A percentile compares a stretch with the other conserved stretches of the same genome.
phyloP scores from a whole-genome alignment of 2,329 filamentous ascomycete genomes.

The Boeremia exigua region DNA sequence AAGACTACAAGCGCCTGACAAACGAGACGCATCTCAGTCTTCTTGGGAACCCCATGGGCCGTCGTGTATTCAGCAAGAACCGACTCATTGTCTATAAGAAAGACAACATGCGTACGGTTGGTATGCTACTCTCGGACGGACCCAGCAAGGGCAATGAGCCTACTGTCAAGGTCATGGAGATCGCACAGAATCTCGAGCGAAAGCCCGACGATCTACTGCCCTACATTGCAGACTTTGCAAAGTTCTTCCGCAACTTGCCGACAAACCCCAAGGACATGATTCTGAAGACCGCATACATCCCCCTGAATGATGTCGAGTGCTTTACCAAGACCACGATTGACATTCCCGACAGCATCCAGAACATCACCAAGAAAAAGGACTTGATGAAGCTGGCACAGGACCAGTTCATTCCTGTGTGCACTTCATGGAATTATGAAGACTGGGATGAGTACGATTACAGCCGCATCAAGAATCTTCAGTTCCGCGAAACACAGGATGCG shows the following conservation, averaged over 20 bases:
- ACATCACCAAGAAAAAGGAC: conserved; percentile 59
- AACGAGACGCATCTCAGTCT: conserved; percentile 78
- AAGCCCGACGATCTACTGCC: conserved; percentile 87
- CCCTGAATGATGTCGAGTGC: conserved; percentile 80
- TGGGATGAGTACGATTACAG: conserved; percentile 88
- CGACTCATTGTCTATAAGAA: conserved; percentile 82
- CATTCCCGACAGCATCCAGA: conserved; percentile 52
- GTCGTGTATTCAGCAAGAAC: conserved; percentile 76
- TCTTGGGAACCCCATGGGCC: conserved; percentile 79
- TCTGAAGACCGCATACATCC: conserved; percentile 71
- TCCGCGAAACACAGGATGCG: conserved; percentile 80
- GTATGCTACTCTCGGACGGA: conserved; percentile 80
- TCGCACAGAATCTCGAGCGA: conserved; percentile 72
- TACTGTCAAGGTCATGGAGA: conserved; percentile 78
- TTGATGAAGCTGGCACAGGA: conserved; percentile 67
- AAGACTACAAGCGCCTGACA: conserved; percentile 81
- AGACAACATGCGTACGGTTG: conserved; percentile 82
- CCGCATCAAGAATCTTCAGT: conserved; percentile 79
- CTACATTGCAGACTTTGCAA: conserved; percentile 75
- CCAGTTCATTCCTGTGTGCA: conserved; percentile 71
- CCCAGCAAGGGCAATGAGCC: conserved; percentile 70
- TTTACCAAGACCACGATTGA: conserved; percentile 73
- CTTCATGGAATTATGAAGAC: conserved; percentile 72
- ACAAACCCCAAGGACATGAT: conserved; percentile 70
- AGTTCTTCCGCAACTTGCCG: conserved; percentile 71